Conservation (phyloP, 2,329 filamentous ascomycete species). For the Alternaria dauci region DNA sequence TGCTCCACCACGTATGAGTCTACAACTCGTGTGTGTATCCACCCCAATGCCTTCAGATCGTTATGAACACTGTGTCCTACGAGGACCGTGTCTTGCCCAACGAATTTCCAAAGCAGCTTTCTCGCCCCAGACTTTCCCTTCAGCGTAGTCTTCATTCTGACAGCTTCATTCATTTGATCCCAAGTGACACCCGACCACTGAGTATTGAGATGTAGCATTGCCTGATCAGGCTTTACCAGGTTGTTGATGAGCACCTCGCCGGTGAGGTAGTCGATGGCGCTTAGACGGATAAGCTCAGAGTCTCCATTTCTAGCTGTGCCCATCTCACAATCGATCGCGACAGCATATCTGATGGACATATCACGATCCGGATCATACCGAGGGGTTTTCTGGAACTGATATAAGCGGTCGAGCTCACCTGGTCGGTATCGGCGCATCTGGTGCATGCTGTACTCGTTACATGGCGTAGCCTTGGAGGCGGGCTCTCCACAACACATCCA, state of each 20-base stretch:
- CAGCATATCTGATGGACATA: constrained; percentile 16
- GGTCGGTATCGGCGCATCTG: constrained; percentile 7
- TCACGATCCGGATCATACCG: not conserved
- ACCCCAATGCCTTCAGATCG: constrained; percentile 58
- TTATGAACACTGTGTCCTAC: constrained; percentile 57
- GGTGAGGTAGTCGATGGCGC: constrained; percentile 60
- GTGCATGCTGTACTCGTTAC: constrained; percentile 14
- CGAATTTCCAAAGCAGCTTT: constrained; percentile 54
- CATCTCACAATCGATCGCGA: constrained; percentile 67
- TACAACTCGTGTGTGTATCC: constrained; percentile 57
- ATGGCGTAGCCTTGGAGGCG: constrained; percentile 16
- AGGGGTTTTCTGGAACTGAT: constrained; percentile 24
- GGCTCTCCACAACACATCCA: constrained; percentile 20
- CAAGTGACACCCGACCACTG: constrained; percentile 60
- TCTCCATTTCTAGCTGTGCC: constrained; percentile 57
- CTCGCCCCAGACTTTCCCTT: constrained; percentile 56
- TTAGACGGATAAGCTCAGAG: constrained; percentile 62
- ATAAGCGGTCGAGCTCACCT: constrained; percentile 12
- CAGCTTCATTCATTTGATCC: constrained; percentile 51
- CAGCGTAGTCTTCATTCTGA: constrained; percentile 47
- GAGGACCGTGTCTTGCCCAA: constrained; percentile 59
- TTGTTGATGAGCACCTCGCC: constrained; percentile 59
- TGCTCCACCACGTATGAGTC: constrained; percentile 54
- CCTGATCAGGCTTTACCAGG: constrained; percentile 59
- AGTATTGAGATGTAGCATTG: constrained; percentile 61